Conservation (phyloP, 768 basidiomycete genomes). For the Trametopsis cervina region DNA sequence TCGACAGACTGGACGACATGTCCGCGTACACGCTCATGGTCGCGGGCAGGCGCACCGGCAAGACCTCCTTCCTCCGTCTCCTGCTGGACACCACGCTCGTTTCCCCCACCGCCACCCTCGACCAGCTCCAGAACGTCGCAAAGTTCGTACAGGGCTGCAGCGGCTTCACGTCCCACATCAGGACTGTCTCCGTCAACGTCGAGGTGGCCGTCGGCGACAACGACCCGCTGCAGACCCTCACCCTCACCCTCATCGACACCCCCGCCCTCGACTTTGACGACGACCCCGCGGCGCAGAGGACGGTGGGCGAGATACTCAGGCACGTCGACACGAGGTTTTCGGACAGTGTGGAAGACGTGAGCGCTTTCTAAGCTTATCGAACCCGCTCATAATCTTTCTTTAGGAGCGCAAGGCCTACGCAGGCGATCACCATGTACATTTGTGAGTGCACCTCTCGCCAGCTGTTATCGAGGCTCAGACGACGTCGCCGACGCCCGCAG, state of each 20-base stretch:
- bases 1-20: constrained; percentile 23
- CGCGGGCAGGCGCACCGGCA: constrained; percentile 77
- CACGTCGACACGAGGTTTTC: constrained; percentile 68
- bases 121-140: constrained; percentile 74
- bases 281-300: constrained; percentile 54
- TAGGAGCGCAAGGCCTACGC: constrained; percentile 68
- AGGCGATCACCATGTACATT: constrained; percentile 75
- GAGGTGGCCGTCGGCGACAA: constrained; percentile 43
- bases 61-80: constrained; percentile 82
- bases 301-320: constrained; percentile 59
- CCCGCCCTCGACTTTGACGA: constrained; percentile 74
- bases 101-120: constrained; percentile 53
- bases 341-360: constrained; percentile 71
- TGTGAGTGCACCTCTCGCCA: constrained; percentile 42
- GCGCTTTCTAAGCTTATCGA: neutral
- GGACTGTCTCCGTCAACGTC: constrained; percentile 66
- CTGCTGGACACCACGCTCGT: constrained; percentile 76
- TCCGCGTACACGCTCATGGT: constrained; percentile 66
- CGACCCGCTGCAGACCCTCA: constrained; percentile 49
- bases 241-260: constrained; percentile 75
- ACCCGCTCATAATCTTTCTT: neutral
- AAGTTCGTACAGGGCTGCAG: constrained; percentile 75
- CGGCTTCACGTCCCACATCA: constrained; percentile 66
- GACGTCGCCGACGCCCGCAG: constrained; percentile 29
- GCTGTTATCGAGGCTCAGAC: neutral